phyloP scores from a whole-genome alignment of 345 rosid species.

The Gossypium australe region DNA sequence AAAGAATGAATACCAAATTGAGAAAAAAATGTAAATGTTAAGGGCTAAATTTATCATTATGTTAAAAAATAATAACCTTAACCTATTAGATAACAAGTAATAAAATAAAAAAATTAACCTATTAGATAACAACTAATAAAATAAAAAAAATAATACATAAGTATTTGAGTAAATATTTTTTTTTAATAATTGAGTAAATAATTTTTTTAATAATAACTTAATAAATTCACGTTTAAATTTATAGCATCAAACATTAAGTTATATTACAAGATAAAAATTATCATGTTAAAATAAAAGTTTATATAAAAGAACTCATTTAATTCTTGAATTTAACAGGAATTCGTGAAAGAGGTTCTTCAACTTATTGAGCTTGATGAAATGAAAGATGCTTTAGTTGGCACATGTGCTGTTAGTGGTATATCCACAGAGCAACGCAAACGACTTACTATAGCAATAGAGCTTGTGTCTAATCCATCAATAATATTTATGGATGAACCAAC shows the following conservation, averaged over 20 bases:
- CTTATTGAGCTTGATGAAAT: constrained; percentile 48
- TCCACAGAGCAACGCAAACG: constrained; percentile 51
- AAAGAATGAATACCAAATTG: too few relatives aligned
- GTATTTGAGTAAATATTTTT: too few relatives aligned
- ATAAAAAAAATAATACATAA: too few relatives aligned
- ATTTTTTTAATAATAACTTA: too few relatives aligned
- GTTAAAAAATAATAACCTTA: too few relatives aligned
- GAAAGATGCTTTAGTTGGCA: constrained; percentile 41
- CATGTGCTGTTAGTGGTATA: constrained; percentile 40
- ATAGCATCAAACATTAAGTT: not conserved
- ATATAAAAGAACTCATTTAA: not conserved
- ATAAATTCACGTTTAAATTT: not conserved
- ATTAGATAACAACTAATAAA: too few relatives aligned
- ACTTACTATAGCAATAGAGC: constrained; percentile 54
- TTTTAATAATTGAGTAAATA: too few relatives aligned
- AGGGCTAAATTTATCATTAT: too few relatives aligned
- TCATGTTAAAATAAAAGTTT: not conserved
- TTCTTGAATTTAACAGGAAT: constrained; percentile 24
- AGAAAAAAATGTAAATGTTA: too few relatives aligned
- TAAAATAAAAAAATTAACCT: too few relatives aligned
- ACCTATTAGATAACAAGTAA: too few relatives aligned
- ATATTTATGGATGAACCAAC: constrained; percentile 66
- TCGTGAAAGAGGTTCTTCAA: constrained; percentile 41
- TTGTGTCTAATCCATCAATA: constrained; percentile 49
- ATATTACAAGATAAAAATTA: not conserved